A percentile compares a stretch with the other conserved stretches of the same genome.
phyloP scores from a whole-genome alignment of 2,329 filamentous ascomycete genomes.

The Stemphylium beticola region DNA sequence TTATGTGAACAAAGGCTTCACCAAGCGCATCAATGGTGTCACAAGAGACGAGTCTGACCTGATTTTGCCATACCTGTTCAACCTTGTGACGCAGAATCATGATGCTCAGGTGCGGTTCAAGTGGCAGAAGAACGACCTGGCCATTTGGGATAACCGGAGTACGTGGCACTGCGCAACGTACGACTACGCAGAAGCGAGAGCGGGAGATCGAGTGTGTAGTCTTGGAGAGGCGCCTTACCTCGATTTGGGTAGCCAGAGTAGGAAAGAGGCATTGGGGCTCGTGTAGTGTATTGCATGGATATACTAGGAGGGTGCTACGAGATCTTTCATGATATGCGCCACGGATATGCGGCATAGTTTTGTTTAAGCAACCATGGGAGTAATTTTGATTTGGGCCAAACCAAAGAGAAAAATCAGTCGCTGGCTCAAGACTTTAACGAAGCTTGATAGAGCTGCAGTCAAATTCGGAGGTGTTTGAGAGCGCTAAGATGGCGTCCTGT shows the following conservation, averaged over 20 bases:
- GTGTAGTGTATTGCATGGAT: too few species aligned
- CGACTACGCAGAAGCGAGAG: slow-evolving; percentile 65
- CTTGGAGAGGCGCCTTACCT: slow-evolving; percentile 64
- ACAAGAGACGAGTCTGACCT: slow-evolving; percentile 53
- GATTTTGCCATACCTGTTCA: slow-evolving; percentile 53
- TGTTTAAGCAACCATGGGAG: too few species aligned
- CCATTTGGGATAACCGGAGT: slow-evolving; percentile 72
- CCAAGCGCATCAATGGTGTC: slow-evolving; percentile 54
- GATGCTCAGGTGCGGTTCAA: slow-evolving; percentile 60
- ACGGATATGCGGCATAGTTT: too few species aligned
- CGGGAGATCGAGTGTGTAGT: slow-evolving; percentile 58
- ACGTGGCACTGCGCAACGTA: slow-evolving; percentile 67
- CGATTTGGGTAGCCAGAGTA: slow-evolving; percentile 55
- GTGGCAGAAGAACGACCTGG: slow-evolving; percentile 49
- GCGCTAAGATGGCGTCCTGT: too few species aligned
- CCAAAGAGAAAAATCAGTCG: too few species aligned
- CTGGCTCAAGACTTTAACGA: too few species aligned
- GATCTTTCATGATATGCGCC: too few species aligned
- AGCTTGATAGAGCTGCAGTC: too few species aligned
- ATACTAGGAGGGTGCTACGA: too few species aligned
- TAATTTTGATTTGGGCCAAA: too few species aligned
- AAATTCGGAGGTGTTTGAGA: too few species aligned
- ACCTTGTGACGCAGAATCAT: slow-evolving; percentile 56
- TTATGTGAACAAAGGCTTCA: slow-evolving; percentile 44
- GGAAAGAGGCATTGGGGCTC: slow-evolving; percentile 3